phyloP scores from a whole-genome alignment of 208 protist species.

The Acanthamoeba triangularis region DNA sequence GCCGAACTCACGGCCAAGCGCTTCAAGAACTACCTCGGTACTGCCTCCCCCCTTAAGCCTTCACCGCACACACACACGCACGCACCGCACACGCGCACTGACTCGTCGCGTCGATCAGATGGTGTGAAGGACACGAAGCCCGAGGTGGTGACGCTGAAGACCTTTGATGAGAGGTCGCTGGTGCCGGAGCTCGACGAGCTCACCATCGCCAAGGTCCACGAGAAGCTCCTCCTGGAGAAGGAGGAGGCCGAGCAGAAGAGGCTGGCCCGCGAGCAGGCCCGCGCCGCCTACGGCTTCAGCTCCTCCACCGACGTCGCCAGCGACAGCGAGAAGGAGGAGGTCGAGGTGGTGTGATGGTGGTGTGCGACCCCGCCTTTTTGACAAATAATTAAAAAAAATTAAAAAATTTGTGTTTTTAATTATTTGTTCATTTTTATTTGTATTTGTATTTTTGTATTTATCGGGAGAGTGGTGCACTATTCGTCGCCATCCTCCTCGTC shows the following conservation, averaged over 20 bases:
- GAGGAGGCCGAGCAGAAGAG: conserved; percentile 2
- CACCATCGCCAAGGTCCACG: conserved; percentile 36
- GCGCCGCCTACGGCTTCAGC: not conserved
- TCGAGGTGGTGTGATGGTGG: too few species aligned
- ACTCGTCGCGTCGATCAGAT: not conserved
- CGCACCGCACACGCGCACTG: not conserved
- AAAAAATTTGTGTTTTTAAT: too few species aligned
- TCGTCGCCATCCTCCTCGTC: too few species aligned
- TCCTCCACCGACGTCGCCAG: not conserved
- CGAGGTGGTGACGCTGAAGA: conserved; percentile 17
- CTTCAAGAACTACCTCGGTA: conserved; percentile 55
- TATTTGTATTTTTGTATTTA: too few species aligned
- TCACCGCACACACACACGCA: not conserved
- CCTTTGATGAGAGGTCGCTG: conserved; percentile 47
- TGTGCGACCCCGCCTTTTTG: too few species aligned
- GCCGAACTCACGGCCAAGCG: not conserved
- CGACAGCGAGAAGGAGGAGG: too few species aligned
- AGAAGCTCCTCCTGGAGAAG: not conserved
- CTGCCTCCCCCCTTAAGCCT: too few species aligned
- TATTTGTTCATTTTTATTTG: too few species aligned
- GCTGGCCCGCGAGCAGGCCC: conserved; percentile 1
- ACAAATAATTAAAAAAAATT: too few species aligned
- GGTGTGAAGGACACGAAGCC: conserved; percentile 33
- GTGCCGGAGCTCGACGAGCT: conserved; percentile 26
- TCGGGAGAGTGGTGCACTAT: too few species aligned